Percentiles rank a stretch among this genome's conserved stretches.
Conservation (phyloP, 2,329 filamentous ascomycete genomes). For the Beauveria rudraprayagi region DNA sequence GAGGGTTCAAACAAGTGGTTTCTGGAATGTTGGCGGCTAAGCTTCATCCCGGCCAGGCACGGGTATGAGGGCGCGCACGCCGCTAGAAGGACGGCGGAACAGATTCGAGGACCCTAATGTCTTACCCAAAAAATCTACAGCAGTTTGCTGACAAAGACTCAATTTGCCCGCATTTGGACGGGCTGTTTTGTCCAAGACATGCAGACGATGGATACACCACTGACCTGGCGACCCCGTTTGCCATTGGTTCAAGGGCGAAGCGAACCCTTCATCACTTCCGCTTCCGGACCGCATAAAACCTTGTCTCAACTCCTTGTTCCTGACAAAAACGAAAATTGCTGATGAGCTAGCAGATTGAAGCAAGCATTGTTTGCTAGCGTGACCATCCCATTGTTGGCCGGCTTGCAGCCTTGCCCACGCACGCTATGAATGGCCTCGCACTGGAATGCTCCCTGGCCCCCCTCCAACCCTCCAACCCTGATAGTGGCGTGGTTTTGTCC, state of each 20-base stretch:
- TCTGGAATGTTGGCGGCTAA: constrained; percentile 8
- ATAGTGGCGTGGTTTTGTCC: background rate
- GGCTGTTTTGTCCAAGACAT: no score
- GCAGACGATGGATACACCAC: no score
- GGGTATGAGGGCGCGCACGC: background rate
- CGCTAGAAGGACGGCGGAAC: no score
- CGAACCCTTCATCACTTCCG: no score
- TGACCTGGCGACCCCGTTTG: no score
- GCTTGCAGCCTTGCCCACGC: background rate
- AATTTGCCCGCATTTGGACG: no score
- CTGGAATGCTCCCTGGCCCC: constrained; percentile 1
- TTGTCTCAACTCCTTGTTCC: background rate
- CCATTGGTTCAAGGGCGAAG: no score
- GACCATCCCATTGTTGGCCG: background rate
- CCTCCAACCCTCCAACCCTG: background rate
- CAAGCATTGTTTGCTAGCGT: background rate
- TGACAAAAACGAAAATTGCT: background rate
- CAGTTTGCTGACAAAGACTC: no score
- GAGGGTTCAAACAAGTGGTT: background rate
- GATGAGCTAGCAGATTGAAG: no score
- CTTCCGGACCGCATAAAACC: background rate
- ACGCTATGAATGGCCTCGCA: background rate
- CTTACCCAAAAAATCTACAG: no score
- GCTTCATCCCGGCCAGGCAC: background rate
- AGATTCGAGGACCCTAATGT: no score